Base-by-base conservation (phyloP, 2,329 filamentous ascomycete genomes). In the Fusarium duplospermum region DNA sequence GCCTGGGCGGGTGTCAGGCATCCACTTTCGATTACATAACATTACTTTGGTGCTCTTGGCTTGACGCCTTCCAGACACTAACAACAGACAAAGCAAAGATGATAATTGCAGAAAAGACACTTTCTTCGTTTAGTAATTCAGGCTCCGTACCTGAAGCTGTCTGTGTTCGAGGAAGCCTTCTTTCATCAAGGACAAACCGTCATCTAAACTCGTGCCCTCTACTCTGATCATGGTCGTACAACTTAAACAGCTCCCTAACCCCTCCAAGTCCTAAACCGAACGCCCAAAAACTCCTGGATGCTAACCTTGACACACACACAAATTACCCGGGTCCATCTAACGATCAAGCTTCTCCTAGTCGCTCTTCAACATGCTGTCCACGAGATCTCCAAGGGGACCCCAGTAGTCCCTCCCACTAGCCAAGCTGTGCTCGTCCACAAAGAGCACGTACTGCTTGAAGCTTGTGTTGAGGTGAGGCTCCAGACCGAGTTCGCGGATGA, bases 361-460 rank as follows among this genome's bases (percentile, higher is more conserved):
- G 80, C 95, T 98, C 84, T 92, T 92, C 85, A 98, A 84, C 95
- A 99, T 99, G 83, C 94, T 98, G 82, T 99, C 96, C 60, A 99
- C 96, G 76, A 99, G 86, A 83, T 99, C 96, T 13, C 96, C 96
- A 67, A 99, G 83, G 14, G 96, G 96, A 1, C 96, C 96, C 93
- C 96, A 99, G 86, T 96, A 99, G 83, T 99, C 96, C 84, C 97
- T 95, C 60, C 96, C 96, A 80, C 92, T 97, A 31, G 95, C 95
- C 77, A 99, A 86, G 76, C 91, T 92, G 84, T 98, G 96, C 88
- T 99, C 97, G 83, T 99, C 95, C 77, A 99, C 95, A 84, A 99
- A 99, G 68, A 99, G 89, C 72, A 99, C 96, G 81, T 98, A 99
- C 84, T 99, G 96, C 89, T 99, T 99, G 91, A 99, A 99, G 85